Base-by-base conservation (phyloP, 169 alveolate species). In the Cryptosporidium parvum region DNA sequence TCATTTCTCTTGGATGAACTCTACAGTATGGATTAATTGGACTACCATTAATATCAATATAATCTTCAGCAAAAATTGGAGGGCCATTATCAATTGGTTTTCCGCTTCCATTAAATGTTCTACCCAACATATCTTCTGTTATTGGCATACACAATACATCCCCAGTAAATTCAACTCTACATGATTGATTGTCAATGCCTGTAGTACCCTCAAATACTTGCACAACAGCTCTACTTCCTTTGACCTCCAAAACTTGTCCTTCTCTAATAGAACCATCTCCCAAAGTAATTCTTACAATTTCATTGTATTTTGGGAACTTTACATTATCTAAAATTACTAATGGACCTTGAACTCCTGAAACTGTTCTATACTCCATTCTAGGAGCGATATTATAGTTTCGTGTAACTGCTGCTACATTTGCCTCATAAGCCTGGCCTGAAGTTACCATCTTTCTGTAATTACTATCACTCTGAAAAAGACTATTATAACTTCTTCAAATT, bases 161-260 rank as follows among this genome's bases (percentile, higher is more conserved):
- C 18, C 99, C 99, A 23, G 99, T 97, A 93, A 99, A 98, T 92
- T 99, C 99, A 59, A 97, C 98, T 93, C 97, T 96, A 35, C 99
- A 96, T 58, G 95, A 96, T 65, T 96, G 94, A 91, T 97, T 98
- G 89, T 98, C 99, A 84, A 99, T 98, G 37, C 99, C 99, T 80
- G 98, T 94, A 10, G 99, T 99, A 14, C 99, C 99, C 94, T 99
- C 99, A 92, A 99, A 99, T 62, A 99, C 99, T 95, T 98, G 97
- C 21, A 97, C 99, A 62, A 97, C 98, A 21, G 99, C 99, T 86
- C 97, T 96, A 92, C 98, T 97, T 70, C 99, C 99, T 73, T 96
- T 92, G 44, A 98, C 99, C 95, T 98, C 99, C 85, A 98, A 93
- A 33, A 98, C 98, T 93, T 98, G 99, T 9, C 99, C 99, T 85